Percentiles rank a stretch among this genome's conserved stretches.
phyloP scores from a whole-genome alignment of 1,139 yeast species.

The Pichia sp. region DNA sequence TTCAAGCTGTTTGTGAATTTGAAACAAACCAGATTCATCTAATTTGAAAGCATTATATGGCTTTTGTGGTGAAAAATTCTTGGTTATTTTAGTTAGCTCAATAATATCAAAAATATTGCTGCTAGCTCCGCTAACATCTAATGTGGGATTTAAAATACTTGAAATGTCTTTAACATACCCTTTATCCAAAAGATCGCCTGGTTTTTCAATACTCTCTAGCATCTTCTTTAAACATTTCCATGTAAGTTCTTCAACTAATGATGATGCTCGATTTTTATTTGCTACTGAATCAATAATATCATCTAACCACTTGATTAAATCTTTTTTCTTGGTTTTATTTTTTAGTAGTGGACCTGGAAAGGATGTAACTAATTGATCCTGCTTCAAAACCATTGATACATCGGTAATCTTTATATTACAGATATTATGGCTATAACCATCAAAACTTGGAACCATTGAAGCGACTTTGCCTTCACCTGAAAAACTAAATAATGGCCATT shows the following conservation, averaged over 20 bases:
- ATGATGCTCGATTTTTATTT: slow-evolving; percentile 10
- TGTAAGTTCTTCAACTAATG: slow-evolving; percentile 18
- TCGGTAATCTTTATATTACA: slow-evolving; percentile 29
- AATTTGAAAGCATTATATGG: slow-evolving; percentile 23
- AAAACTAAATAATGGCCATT: slow-evolving; percentile 79
- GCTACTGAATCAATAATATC: slow-evolving; percentile 28
- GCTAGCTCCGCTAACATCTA: slow-evolving; percentile 11
- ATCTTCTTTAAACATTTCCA: slow-evolving; percentile 26
- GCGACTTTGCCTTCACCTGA: slow-evolving; percentile 42
- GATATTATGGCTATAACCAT: slow-evolving; percentile 25
- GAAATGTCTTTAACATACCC: slow-evolving; percentile 20
- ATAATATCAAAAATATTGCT: slow-evolving; percentile 16
- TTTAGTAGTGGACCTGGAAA: slow-evolving; percentile 65
- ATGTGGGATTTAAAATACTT: slow-evolving; percentile 24
- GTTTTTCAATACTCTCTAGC: slow-evolving; percentile 20
- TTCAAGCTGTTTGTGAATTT: slow-evolving; percentile 38
- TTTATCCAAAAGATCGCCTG: slow-evolving; percentile 21
- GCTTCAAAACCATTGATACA: slow-evolving; percentile 30
- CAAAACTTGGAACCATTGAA: slow-evolving; percentile 38
- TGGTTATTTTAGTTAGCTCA: slow-evolving; percentile 14
- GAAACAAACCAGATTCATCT: slow-evolving; percentile 19
- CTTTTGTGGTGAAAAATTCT: slow-evolving; percentile 10
- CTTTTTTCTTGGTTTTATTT: slow-evolving; percentile 53
- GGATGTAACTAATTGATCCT: slow-evolving; percentile 18
- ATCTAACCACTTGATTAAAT: slow-evolving; percentile 55